phyloP scores from a whole-genome alignment of 2,329 filamentous ascomycete genomes.

The Plenodomus lindquistii region DNA sequence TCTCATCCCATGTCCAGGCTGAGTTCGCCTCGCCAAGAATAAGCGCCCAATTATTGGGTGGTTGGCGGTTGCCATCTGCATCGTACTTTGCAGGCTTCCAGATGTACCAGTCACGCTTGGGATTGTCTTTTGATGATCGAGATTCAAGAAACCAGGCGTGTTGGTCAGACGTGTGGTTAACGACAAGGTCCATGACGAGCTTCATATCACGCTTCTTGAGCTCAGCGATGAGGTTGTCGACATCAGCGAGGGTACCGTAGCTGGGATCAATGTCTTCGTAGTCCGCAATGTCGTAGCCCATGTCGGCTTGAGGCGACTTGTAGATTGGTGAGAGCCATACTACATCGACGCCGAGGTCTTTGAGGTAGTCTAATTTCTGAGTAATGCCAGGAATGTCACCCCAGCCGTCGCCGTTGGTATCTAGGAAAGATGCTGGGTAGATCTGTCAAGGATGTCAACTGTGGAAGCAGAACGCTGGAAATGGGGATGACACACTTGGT shows the following conservation, averaged over 20 bases:
- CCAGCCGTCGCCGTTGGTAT: conserved; percentile 59
- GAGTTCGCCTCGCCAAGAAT: conserved; percentile 60
- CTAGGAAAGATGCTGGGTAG: conserved; percentile 64
- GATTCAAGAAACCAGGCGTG: conserved; percentile 64
- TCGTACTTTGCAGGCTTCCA: conserved; percentile 54
- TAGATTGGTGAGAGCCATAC: conserved; percentile 50
- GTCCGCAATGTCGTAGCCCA: conserved; percentile 48
- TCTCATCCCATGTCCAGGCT: conserved; percentile 72
- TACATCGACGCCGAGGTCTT: conserved; percentile 50
- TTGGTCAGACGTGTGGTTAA: conserved; percentile 48
- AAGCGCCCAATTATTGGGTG: conserved; percentile 74
- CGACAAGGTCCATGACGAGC: conserved; percentile 47
- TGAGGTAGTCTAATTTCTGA: conserved; percentile 59
- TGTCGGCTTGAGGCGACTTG: conserved; percentile 51
- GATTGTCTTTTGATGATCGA: conserved; percentile 49
- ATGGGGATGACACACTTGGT: conserved; percentile 47
- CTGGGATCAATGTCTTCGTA: conserved; percentile 46
- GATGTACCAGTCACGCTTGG: conserved; percentile 61
- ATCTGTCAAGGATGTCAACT: conserved; percentile 40
- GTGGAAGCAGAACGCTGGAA: background rate
- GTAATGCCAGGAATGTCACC: conserved; percentile 63
- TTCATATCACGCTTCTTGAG: conserved; percentile 44
- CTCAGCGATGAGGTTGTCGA: conserved; percentile 44
- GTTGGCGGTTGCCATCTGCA: conserved; percentile 63
- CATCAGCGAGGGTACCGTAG: conserved; percentile 45